Base-by-base conservation (phyloP, 192 early-diverging fungal genomes). In the Mortierella hygrophila region DNA sequence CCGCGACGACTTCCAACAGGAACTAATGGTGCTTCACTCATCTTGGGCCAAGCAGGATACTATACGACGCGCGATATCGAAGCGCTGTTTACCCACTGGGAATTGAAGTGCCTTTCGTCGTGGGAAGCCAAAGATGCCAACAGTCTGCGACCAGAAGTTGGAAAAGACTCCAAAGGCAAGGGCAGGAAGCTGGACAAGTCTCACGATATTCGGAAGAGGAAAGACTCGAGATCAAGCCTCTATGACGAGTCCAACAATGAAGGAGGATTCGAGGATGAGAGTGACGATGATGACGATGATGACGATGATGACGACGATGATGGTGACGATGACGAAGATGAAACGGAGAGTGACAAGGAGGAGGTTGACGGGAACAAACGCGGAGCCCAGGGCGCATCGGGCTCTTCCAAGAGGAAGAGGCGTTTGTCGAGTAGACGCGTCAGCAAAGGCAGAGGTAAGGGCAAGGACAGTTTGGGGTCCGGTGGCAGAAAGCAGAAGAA, bases 21-120 rank as follows among this genome's bases (percentile, higher is more conserved):
- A 15, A 32, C 60, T 1, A 65, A 65, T 32, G 60, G 10, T 15
- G n/a, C 29, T 26, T 15, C 60, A 65, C 23, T 65, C 26, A 26
- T 65, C 26, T 40, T 74, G 35, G 73, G 73, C 35, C 32, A 74
- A 32, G 32, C n/a, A 40, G 73, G 73, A 29, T 74, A 54, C 38
- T 74, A 74, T 20, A 74, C 32, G 46, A 55, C 32, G 15, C 11
- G 54, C 32, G 73, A 74, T 55, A 16, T 74, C 32, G 32, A 74
- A 55, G n/a, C 73, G 13, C 35, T 74, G n/a, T 74, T 32, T 47
- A 20, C 15, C 1, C 32, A 16, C 6, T 74, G 73, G 73, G 54
- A 55, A 26, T 16, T 15, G 29, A 29, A 15, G 11, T 15, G 0
- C 26, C 26, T 15, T 23, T 65, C 60, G 11, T 32, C 60, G 1